Evolutionary conservation across 2,329 filamentous ascomycete genomes (phyloP), one percentile per base, ranked within the genome.

Genomic region (Cladosporium phlei): DNA sequence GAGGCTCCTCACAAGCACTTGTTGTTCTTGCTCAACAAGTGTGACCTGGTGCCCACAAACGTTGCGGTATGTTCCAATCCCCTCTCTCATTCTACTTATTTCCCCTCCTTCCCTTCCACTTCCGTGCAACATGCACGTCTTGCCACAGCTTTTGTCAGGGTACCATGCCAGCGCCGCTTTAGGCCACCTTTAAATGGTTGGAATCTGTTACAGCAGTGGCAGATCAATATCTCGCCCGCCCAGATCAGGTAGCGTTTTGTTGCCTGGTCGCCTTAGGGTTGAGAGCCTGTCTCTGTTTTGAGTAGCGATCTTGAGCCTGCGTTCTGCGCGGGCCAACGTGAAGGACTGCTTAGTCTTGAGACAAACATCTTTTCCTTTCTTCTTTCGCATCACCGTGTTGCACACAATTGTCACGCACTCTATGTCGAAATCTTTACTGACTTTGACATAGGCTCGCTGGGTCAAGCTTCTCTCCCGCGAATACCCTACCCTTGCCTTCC

Each of bases 181-280:
- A 66, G 66, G 73, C 68, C 70, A 75, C 44, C 37, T 68, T 72
- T 69, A 76, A 67, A 82, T 93, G 87, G 85, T 83, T 83, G 80
- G 75, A 71, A 71, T 88, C 90, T 94, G 93, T 98, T 98, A 98
- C 87, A 88, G 85, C 85, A 82, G 88, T 96, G 93, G 93, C 84
- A 97, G 80, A 98, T 83, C 69, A 75, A 96, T 76, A 76, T 76
- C 75, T 73, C 46, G 77, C 82, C 77, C 75, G 73, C 75, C 73
- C 79, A 83, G 86, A 85, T 66, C 74, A 75, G 76, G 75, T 78
- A 76, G 86, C 89, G 90, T 97, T 82, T 88, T 97, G 93, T 87
- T 77, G 73, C 73, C 19, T 37, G 78, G 73, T 76, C 88, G 86
- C 76, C 75, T 82, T 83, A 80, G 45, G 77, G 84, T 78, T 73